Percentiles rank a stretch among this genome's conserved stretches.
These are phyloP conservation scores for Agrostemma githago DNA, from an alignment of 148 eudicot species.

Conservation along the genomic window DNA sequence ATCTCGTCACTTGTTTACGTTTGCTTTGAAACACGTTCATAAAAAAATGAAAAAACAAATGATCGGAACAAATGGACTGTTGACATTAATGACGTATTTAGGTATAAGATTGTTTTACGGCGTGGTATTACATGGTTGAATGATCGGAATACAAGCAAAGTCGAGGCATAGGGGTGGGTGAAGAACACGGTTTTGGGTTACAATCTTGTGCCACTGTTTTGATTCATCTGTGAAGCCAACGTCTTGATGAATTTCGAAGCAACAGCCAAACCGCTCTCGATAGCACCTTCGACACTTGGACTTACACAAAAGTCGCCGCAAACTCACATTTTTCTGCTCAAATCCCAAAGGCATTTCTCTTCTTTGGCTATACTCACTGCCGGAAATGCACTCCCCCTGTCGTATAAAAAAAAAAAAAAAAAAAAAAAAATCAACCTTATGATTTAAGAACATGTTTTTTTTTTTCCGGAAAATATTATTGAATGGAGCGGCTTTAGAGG, in stretches of 20 bases:
- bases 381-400: constrained; percentile 98
- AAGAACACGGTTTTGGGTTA: not conserved
- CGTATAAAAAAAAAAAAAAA: not conserved
- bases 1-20: too few species aligned
- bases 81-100: too few species aligned
- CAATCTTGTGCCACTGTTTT: not conserved
- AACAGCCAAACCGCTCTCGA: constrained; percentile 77
- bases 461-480: not conserved
- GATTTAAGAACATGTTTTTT: too few species aligned
- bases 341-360: constrained; percentile 80
- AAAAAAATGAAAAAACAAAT: too few species aligned
- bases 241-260: constrained; percentile 57
- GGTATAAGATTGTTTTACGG: too few species aligned
- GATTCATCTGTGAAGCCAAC: constrained; percentile 28
- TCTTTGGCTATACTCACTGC: constrained; percentile 50
- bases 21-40: too few species aligned
- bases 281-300: constrained; percentile 92
- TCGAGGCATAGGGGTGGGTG: not conserved
- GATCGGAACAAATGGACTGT: too few species aligned
- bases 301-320: constrained; percentile 94
- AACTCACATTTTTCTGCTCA: constrained; percentile 51
- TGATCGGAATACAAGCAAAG: not conserved
- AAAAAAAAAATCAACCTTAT: too few species aligned
- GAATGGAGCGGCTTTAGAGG: constrained; percentile 14
- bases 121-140: too few species aligned